These are phyloP conservation scores for Metschnikowia cubensis DNA, from an alignment of 805 yeast species.

Conservation along the genomic window DNA sequence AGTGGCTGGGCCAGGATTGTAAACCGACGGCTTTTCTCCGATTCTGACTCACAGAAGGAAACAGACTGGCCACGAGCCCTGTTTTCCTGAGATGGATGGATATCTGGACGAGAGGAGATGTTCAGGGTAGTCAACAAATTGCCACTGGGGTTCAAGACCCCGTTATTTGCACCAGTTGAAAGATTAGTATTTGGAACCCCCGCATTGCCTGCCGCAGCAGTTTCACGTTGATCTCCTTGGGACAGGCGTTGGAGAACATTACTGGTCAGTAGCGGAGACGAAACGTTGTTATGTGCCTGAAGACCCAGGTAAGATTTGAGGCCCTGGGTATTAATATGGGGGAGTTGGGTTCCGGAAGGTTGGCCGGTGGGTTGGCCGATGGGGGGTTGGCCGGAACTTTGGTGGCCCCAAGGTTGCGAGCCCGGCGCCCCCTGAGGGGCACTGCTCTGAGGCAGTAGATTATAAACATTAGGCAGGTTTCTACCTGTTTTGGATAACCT, in stretches of 20 bases:
- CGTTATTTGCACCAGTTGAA: not conserved
- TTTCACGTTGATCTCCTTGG: not conserved
- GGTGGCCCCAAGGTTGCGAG: too few relatives aligned
- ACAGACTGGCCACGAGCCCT: slow-evolving; percentile 20
- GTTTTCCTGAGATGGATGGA: slow-evolving; percentile 6
- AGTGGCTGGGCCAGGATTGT: slow-evolving; percentile 45
- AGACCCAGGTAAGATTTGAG: too few relatives aligned
- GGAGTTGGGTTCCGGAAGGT: too few relatives aligned
- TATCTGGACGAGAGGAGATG: slow-evolving; percentile 1
- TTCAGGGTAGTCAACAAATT: not conserved
- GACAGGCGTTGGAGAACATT: slow-evolving; percentile 2
- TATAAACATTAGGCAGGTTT: not conserved
- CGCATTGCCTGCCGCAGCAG: not conserved
- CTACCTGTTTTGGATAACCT: not conserved
- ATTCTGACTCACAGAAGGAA: slow-evolving; percentile 34
- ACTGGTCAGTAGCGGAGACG: slow-evolving; percentile 1
- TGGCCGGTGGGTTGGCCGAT: too few relatives aligned
- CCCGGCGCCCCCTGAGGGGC: not conserved
- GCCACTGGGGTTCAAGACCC: not conserved
- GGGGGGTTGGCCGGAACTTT: too few relatives aligned
- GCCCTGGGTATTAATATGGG: too few relatives aligned
- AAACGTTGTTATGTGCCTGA: not conserved
- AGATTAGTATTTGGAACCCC: not conserved
- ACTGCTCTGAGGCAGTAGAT: slow-evolving; percentile 3
- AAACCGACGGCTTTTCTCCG: slow-evolving; percentile 37